Evolutionary conservation across 306 rosid species (phyloP), one percentile per base, ranked within the genome.

Genomic region (Vicia villosa): DNA sequence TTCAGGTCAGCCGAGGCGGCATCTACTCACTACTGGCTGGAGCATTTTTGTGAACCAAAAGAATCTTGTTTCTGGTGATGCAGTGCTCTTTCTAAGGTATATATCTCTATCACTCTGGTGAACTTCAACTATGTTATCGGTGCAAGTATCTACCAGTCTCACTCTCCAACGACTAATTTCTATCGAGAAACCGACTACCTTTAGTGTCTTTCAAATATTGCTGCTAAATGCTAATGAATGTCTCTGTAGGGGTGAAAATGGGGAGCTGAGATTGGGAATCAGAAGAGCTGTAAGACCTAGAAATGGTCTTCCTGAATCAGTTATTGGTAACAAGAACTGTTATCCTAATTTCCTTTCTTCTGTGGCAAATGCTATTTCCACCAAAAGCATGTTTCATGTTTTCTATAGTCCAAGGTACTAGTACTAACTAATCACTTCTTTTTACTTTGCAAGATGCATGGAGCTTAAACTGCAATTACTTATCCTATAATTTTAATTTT

Each of bases 1-100:
- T 30, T 77, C 91, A 94, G 99, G 99, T 83, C 99, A 94, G 81
- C 99, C 99, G 63, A 91, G 97, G 87, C 76, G 99, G 77, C 99
- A 94, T 87, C 85, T 94, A 67, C 99, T 91, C 67, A 94, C 97
- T 51, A 94, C 99, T 15, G 97, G 99, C 8, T 94, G 99, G 99
- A 94, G 99, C 81, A 60, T 84, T 83, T 94, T 94, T 69, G 97
- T 94, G 19, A 86, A 88, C 87, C 97, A 89, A 77, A 94, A 94
- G 88, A 91, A 82, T 81, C 96, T 94, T 70, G 94, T 88, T 74
- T 87, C 97, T 36, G 99, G 99, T 41, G 99, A 94, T 87, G 99
- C 97, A 6, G 99, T 94, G 80, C 99, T 94, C 70, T 94, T 94
- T 83, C 74, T 94, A 66, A 87, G 99, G 99, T 88, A 84, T 30